Conservation (phyloP, 2,329 filamentous ascomycete species). For the Macrophomina phaseolina region DNA sequence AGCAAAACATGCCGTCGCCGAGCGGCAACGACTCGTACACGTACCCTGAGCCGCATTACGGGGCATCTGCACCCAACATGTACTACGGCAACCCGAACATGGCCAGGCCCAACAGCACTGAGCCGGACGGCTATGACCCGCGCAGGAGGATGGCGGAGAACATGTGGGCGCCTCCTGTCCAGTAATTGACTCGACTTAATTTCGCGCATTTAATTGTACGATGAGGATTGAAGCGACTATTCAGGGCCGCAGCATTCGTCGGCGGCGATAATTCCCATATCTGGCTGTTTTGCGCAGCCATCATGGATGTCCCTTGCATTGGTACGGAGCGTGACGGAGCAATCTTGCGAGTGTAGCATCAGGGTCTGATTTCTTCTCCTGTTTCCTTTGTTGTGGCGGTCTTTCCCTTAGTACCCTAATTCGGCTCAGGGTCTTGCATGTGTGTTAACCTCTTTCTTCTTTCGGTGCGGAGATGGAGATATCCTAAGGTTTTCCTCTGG, state of each 20-base stretch:
- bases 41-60: conserved; percentile 76
- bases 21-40: conserved; percentile 73
- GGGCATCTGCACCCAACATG: conserved; percentile 63
- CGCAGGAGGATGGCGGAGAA: conserved; percentile 45
- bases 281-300: conserved; percentile 8
- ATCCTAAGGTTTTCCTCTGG: conserved; percentile 28
- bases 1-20: conserved; percentile 74
- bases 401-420: conserved; percentile 26
- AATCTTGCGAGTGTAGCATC: conserved; percentile 28
- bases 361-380: conserved; percentile 31
- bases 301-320: conserved; percentile 26
- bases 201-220: conserved; percentile 32
- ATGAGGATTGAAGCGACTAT: conserved; percentile 21
- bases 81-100: conserved; percentile 76
- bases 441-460: conserved; percentile 32
- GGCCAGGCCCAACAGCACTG: conserved; percentile 75
- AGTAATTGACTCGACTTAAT: conserved; percentile 37
- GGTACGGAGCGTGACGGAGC: conserved; percentile 27
- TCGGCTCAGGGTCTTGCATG: conserved; percentile 28
- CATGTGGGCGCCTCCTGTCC: conserved; percentile 51
- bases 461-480: conserved; percentile 27
- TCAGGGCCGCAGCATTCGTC: conserved; percentile 5
- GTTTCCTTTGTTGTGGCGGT: conserved; percentile 36
- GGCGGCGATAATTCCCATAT: conserved; percentile 24
- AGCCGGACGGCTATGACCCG: conserved; percentile 58